Conservation (phyloP, 2,329 filamentous ascomycete species). For the Exutisphaerella laricina region DNA sequence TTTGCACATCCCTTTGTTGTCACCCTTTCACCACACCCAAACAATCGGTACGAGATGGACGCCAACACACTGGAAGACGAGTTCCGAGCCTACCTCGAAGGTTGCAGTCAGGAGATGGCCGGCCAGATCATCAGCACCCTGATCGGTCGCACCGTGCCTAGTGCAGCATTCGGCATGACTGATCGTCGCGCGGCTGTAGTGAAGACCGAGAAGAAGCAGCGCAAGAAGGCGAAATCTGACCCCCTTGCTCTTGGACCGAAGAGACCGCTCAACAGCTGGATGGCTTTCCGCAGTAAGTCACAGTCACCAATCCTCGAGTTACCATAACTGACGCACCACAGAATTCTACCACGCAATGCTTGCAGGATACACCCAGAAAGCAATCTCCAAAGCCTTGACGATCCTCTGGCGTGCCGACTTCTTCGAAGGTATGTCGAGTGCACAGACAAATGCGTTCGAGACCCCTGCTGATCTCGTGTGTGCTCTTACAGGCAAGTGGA, state of each 20-base stretch:
- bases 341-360: slow-evolving; percentile 16
- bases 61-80: slow-evolving; percentile 16
- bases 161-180: slow-evolving; percentile 17
- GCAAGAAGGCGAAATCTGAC: too few relatives aligned
- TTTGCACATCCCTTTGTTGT: slow-evolving; percentile 28
- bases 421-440: too few relatives aligned
- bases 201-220: slow-evolving; percentile 16
- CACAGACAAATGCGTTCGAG: too few relatives aligned
- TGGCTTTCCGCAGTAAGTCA: slow-evolving; percentile 21
- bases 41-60: slow-evolving; percentile 23
- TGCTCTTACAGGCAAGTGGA: too few relatives aligned
- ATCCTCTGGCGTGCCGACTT: slow-evolving; percentile 46
- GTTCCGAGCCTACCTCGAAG: slow-evolving; percentile 17
- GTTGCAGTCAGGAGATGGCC: slow-evolving; percentile 14
- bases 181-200: slow-evolving; percentile 8
- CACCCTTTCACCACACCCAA: slow-evolving; percentile 22
- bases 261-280: slow-evolving; percentile 14
- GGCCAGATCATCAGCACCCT: slow-evolving; percentile 12
- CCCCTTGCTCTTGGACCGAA: too few relatives aligned
- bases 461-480: too few relatives aligned
- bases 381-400: slow-evolving; percentile 47
- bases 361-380: slow-evolving; percentile 41
- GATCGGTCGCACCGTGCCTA: slow-evolving; percentile 9
- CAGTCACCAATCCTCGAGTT: too few relatives aligned
- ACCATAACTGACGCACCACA: too few relatives aligned